Conservation (phyloP, 2,329 filamentous ascomycete genomes). For the Microcera coccophila region DNA sequence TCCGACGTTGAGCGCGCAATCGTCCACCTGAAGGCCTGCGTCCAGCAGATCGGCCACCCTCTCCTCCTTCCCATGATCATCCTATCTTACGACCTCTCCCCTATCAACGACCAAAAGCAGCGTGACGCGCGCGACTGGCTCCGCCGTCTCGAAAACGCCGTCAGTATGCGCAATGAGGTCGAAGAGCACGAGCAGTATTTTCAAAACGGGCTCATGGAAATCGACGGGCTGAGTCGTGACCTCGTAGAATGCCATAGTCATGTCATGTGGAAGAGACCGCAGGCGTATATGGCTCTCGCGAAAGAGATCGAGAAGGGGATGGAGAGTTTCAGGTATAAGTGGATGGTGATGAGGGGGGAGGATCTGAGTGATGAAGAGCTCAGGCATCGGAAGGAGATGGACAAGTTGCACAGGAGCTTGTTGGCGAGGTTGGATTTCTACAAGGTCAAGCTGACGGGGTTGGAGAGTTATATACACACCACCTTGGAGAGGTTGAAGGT, state of each 20-base stretch:
- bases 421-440: constrained; percentile 55
- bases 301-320: constrained; percentile 48
- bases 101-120: constrained; percentile 57
- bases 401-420: constrained; percentile 52
- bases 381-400: constrained; percentile 32
- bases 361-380: constrained; percentile 22
- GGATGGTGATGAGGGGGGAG: constrained; percentile 15
- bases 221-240: constrained; percentile 58
- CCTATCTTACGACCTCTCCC: constrained; percentile 54
- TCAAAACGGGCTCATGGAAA: constrained; percentile 49
- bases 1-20: constrained; percentile 51
- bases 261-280: constrained; percentile 60
- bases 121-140: constrained; percentile 61
- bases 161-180: constrained; percentile 58
- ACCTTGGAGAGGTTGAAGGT: constrained; percentile 59
- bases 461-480: constrained; percentile 61
- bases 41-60: constrained; percentile 51
- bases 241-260: constrained; percentile 61
- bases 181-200: constrained; percentile 54
- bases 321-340: constrained; percentile 38
- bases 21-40: constrained; percentile 48
- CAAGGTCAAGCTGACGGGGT: constrained; percentile 55
- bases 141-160: constrained; percentile 56
- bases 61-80: constrained; percentile 57
- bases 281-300: constrained; percentile 55